Percentiles rank a stretch among this genome's conserved stretches.
phyloP scores from a whole-genome alignment of 768 basidiomycete genomes.

The Phanerodontia chrysosporium region DNA sequence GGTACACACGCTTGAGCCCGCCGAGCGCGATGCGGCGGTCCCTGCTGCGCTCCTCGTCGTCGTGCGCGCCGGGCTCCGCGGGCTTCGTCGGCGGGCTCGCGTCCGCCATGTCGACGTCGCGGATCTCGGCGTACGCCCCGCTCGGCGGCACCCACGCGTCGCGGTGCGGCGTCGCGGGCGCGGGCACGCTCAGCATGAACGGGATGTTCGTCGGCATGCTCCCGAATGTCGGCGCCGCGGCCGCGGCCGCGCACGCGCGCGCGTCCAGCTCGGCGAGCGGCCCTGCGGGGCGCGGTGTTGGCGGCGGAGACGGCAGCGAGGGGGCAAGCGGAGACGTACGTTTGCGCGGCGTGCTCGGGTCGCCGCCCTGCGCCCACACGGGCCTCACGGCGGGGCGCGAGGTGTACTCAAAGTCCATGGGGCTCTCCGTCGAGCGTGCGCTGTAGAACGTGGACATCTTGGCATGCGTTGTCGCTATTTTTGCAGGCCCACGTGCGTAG shows the following conservation, averaged over 20 bases:
- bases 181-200: slow-evolving; percentile 62
- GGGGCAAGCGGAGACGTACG: slow-evolving; percentile 40
- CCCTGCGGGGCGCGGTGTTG: slow-evolving; percentile 25
- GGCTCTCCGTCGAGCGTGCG: slow-evolving; percentile 60
- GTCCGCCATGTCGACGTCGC: slow-evolving; percentile 76
- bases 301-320: not conserved
- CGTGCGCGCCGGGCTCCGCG: slow-evolving; percentile 16
- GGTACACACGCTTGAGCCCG: slow-evolving; percentile 62
- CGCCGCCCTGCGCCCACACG: slow-evolving; percentile 50
- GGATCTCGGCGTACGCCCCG: slow-evolving; percentile 50
- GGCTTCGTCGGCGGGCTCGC: slow-evolving; percentile 49
- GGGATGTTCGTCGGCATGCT: slow-evolving; percentile 58
- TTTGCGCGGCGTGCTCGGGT: slow-evolving; percentile 59
- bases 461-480: not conserved
- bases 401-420: slow-evolving; percentile 89
- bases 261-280: slow-evolving; percentile 40
- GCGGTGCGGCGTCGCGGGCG: slow-evolving; percentile 36
- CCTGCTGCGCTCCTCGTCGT: slow-evolving; percentile 33
- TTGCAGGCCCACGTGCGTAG: too few species aligned
- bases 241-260: too few species aligned
- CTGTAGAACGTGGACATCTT: not conserved
- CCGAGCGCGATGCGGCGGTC: slow-evolving; percentile 58
- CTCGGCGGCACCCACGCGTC: slow-evolving; percentile 68
- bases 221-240: slow-evolving; percentile 25
- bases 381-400: slow-evolving; percentile 57